Evolutionary conservation across 768 basidiomycete species (phyloP).

Genomic region (Agrocybe praecox): DNA sequence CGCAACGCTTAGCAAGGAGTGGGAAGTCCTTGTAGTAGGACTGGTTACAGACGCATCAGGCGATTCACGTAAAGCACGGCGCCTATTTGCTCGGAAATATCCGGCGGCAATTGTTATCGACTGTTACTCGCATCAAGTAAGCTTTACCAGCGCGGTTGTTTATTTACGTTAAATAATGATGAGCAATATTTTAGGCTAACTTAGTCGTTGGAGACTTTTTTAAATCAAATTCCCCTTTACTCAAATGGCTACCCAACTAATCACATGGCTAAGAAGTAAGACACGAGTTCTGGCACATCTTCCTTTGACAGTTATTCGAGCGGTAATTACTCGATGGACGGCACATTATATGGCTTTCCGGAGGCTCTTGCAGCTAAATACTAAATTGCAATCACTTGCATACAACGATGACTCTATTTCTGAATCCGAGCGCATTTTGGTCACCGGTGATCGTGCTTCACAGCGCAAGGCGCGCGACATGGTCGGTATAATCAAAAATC

Average conservation of each 20-base stretch:
- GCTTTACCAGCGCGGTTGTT: neutral
- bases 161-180: neutral
- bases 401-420: conserved; percentile 2
- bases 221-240: conserved; percentile 19
- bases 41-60: conserved; percentile 32
- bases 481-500: conserved; percentile 26
- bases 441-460: conserved; percentile 25
- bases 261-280: conserved; percentile 39
- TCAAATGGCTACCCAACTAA: conserved; percentile 30
- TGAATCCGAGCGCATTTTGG: conserved; percentile 11
- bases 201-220: conserved; percentile 42
- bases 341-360: conserved; percentile 35
- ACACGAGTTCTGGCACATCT: conserved; percentile 29
- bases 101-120: conserved; percentile 18
- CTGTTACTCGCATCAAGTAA: conserved; percentile 23
- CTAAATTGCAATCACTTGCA: conserved; percentile 14
- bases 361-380: conserved; percentile 27
- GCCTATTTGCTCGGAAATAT: conserved; percentile 7
- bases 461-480: conserved; percentile 27
- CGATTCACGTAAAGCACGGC: conserved; percentile 17
- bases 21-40: conserved; percentile 23
- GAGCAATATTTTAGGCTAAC: conserved; percentile 28
- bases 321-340: conserved; percentile 39
- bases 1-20: conserved; percentile 15
- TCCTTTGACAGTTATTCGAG: conserved; percentile 24